These are phyloP conservation scores for Saussurea involucrata DNA, from an alignment of 129 eudicot species.

Conservation along the genomic window DNA sequence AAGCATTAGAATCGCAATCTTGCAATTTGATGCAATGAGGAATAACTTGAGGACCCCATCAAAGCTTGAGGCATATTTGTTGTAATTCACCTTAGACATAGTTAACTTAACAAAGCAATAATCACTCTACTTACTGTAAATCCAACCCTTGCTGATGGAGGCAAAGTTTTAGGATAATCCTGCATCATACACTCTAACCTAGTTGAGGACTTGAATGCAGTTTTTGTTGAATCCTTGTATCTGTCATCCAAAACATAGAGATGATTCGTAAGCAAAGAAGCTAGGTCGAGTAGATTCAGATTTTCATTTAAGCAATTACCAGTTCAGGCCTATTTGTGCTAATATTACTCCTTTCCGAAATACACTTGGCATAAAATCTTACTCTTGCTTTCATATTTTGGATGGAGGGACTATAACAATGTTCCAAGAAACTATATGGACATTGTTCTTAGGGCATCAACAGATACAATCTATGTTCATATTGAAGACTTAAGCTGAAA, in stretches of 20 bases:
- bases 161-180: conserved; percentile 92
- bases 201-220: conserved; percentile 86
- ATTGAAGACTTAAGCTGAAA: background rate
- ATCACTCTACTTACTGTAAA: conserved; percentile 65
- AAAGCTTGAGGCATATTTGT: background rate
- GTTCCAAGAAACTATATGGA: background rate
- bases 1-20: background rate
- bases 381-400: background rate
- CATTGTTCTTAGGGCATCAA: background rate
- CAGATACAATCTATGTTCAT: background rate
- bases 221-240: conserved; percentile 83
- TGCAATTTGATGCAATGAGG: background rate
- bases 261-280: background rate
- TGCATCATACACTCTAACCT: conserved; percentile 99
- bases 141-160: conserved; percentile 93
- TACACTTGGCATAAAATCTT: background rate
- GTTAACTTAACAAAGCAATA: background rate
- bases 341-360: background rate
- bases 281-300: background rate
- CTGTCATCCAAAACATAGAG: conserved; percentile 35
- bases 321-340: background rate
- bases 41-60: background rate
- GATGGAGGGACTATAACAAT: background rate
- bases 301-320: background rate
- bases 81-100: background rate